Percentiles rank a stretch among this genome's conserved stretches.
Conservation (phyloP, 2,329 filamentous ascomycete species). For the Aspergillus uvarum region DNA sequence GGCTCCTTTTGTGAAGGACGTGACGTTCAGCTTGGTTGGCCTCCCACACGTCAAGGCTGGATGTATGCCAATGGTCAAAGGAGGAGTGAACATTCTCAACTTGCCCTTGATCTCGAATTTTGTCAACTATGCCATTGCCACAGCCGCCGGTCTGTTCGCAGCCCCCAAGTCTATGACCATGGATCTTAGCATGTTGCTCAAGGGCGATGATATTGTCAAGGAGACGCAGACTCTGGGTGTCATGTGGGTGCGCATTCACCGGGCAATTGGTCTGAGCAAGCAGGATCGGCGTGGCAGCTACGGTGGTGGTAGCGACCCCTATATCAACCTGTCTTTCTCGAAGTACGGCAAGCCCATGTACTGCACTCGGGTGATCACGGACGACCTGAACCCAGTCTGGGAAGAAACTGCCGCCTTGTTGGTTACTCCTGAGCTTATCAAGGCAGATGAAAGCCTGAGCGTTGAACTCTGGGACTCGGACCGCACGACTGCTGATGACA, state of each 20-base stretch:
- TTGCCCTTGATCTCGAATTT: conserved; percentile 92
- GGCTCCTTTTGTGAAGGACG: conserved; percentile 84
- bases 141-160: conserved; percentile 86
- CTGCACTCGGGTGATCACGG: conserved; percentile 92
- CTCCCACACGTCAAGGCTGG: conserved; percentile 84
- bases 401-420: conserved; percentile 83
- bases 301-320: conserved; percentile 88
- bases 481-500: conserved; percentile 85
- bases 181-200: conserved; percentile 84
- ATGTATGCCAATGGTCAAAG: conserved; percentile 89
- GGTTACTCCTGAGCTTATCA: conserved; percentile 85
- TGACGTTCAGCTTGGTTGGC: conserved; percentile 94
- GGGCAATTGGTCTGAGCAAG: conserved; percentile 83
- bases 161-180: conserved; percentile 92
- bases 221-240: conserved; percentile 79
- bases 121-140: conserved; percentile 89
- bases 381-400: conserved; percentile 90
- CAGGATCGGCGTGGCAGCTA: conserved; percentile 80
- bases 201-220: conserved; percentile 89
- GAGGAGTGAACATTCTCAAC: conserved; percentile 86
- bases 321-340: conserved; percentile 91
- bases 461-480: conserved; percentile 97
- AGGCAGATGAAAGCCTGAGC: conserved; percentile 87
- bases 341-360: conserved; percentile 98
- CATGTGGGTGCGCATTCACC: conserved; percentile 90